A percentile compares a stretch with the other conserved stretches of the same genome.
Evolutionary conservation across 305 asterid genomes (phyloP).

Genomic region (Rubia occidens): DNA sequence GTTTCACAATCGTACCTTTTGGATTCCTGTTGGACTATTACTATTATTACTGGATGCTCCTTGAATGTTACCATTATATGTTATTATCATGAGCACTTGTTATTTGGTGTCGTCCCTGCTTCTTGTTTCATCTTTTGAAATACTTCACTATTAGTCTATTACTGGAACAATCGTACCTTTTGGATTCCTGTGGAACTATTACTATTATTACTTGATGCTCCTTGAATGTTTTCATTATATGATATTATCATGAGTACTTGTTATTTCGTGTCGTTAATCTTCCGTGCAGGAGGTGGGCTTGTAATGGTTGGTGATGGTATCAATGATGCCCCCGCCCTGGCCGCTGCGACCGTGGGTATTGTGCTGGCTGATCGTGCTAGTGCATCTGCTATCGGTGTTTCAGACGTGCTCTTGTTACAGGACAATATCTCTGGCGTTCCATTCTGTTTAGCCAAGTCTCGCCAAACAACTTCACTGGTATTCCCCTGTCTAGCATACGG

Average conservation of each 20-base stretch:
- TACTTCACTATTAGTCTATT: too few relatives aligned
- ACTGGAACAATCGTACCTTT: too few relatives aligned
- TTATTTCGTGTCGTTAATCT: background rate
- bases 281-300: conserved; percentile 65
- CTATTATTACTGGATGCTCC: background rate
- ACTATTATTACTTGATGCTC: too few relatives aligned
- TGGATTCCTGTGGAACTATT: too few relatives aligned
- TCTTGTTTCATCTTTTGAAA: too few relatives aligned
- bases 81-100: too few relatives aligned
- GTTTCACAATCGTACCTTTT: background rate
- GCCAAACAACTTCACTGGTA: conserved; percentile 89
- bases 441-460: conserved; percentile 76
- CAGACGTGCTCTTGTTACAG: conserved; percentile 87
- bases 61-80: background rate
- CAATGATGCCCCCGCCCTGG: conserved; percentile 97
- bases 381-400: conserved; percentile 94
- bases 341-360: conserved; percentile 91
- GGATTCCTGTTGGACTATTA: background rate
- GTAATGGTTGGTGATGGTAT: conserved; percentile 99
- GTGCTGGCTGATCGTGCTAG: conserved; percentile 96
- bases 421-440: conserved; percentile 90
- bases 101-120: too few relatives aligned
- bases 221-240: too few relatives aligned
- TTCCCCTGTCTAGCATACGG: background rate
- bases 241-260: too few relatives aligned